Evolutionary conservation across 148 eudicot species (phyloP).

Genomic region (Drosera capensis): DNA sequence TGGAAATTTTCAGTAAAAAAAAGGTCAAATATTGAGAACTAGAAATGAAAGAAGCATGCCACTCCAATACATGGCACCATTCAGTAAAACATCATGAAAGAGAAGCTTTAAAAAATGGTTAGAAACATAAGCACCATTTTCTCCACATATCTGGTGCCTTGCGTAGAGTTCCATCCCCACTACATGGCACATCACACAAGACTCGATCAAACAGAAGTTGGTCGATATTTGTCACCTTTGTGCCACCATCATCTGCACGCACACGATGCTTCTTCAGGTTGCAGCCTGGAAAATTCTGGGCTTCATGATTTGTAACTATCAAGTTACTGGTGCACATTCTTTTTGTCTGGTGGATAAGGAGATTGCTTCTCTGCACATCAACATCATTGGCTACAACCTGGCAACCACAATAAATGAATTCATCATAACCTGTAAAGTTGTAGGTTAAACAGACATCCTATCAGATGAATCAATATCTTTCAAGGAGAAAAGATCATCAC

Average conservation of each 20-base stretch:
- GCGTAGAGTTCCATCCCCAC: slow-evolving; percentile 97
- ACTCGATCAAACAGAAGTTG: slow-evolving; percentile 93
- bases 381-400: slow-evolving; percentile 98
- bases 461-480: no score
- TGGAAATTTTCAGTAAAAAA: slow-evolving; percentile 12
- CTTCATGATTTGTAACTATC: slow-evolving; percentile 96
- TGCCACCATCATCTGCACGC: slow-evolving; percentile 18
- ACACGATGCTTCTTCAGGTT: slow-evolving; percentile 39
- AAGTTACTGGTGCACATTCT: slow-evolving; percentile 97
- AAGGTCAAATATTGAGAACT: no score
- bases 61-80: neutral
- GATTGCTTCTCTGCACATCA: slow-evolving; percentile 95
- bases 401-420: slow-evolving; percentile 9
- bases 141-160: slow-evolving; percentile 99
- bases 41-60: slow-evolving; percentile 3
- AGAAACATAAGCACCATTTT: slow-evolving; percentile 52
- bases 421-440: no score
- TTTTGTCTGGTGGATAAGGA: slow-evolving; percentile 97
- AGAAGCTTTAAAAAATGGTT: neutral
- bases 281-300: slow-evolving; percentile 92
- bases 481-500: no score
- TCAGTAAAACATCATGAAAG: neutral
- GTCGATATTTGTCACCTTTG: slow-evolving; percentile 24
- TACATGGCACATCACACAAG: slow-evolving; percentile 96
- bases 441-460: no score